These are phyloP conservation scores for Gnomoniopsis smithogilvyi DNA, from an alignment of 2,329 filamentous ascomycete genomes.

Conservation along the genomic window DNA sequence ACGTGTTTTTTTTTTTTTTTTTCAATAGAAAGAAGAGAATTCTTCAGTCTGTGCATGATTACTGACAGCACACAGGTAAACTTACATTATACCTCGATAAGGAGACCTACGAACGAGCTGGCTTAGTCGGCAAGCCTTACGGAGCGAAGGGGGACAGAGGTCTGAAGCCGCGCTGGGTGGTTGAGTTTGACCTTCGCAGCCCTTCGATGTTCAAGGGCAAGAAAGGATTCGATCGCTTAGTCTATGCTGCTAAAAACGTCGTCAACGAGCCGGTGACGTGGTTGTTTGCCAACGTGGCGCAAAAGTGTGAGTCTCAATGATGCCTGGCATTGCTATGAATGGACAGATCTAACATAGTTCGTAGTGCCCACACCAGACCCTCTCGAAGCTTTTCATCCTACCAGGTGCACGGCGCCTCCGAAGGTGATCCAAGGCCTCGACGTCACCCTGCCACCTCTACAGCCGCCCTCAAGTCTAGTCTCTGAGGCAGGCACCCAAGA, in stretches of 20 bases:
- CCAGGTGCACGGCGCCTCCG: slow-evolving; percentile 36
- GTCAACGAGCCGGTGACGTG: slow-evolving; percentile 66
- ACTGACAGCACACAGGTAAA: slow-evolving; percentile 46
- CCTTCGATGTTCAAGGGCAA: slow-evolving; percentile 80
- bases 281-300: slow-evolving; percentile 68
- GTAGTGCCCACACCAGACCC: slow-evolving; percentile 47
- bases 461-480: slow-evolving; percentile 28
- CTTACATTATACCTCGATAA: slow-evolving; percentile 77
- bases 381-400: slow-evolving; percentile 42
- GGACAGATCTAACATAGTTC: neutral
- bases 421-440: slow-evolving; percentile 25
- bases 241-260: slow-evolving; percentile 77
- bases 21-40: no score
- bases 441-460: slow-evolving; percentile 31
- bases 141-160: slow-evolving; percentile 55
- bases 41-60: slow-evolving; percentile 1
- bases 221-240: slow-evolving; percentile 74
- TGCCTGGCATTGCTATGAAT: slow-evolving; percentile 13
- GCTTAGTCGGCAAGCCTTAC: slow-evolving; percentile 70
- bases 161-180: slow-evolving; percentile 68
- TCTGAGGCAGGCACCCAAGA: slow-evolving; percentile 39
- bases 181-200: slow-evolving; percentile 72
- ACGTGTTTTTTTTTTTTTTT: slow-evolving; percentile 19
- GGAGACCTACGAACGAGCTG: slow-evolving; percentile 77
- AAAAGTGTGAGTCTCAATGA: slow-evolving; percentile 37